Evolutionary conservation across 768 basidiomycete genomes (phyloP).

Genomic region (Mycena metata): DNA sequence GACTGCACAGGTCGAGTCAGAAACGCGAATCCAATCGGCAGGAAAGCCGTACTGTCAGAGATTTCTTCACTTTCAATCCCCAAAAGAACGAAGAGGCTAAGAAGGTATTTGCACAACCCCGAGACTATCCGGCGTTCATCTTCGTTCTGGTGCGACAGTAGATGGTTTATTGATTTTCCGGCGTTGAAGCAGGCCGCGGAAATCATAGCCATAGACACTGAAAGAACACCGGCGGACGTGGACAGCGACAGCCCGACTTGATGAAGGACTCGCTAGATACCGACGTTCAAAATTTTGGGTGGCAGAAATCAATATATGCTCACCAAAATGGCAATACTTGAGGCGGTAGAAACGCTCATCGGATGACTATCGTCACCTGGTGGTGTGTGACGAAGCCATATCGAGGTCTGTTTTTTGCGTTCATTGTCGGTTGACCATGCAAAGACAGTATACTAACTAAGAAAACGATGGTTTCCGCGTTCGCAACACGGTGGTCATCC

Average conservation of each 20-base stretch:
- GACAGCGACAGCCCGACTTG: slow-evolving; percentile 37
- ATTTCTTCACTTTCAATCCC: slow-evolving; percentile 39
- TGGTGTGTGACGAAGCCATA: slow-evolving; percentile 62
- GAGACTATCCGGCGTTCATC: slow-evolving; percentile 36
- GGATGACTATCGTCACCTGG: background rate
- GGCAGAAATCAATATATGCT: slow-evolving; percentile 9
- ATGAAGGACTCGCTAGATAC: slow-evolving; percentile 45
- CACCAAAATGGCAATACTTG: slow-evolving; percentile 46
- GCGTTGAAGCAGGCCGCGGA: slow-evolving; percentile 39
- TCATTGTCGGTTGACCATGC: background rate
- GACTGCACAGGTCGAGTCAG: slow-evolving; percentile 40
- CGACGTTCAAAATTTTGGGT: background rate
- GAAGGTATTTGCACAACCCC: slow-evolving; percentile 44
- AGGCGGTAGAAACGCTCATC: slow-evolving; percentile 25
- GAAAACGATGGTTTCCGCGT: slow-evolving; percentile 62
- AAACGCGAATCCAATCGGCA: background rate
- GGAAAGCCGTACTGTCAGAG: slow-evolving; percentile 39
- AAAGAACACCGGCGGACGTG: slow-evolving; percentile 26
- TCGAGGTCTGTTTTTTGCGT: slow-evolving; percentile 57
- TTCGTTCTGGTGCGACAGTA: slow-evolving; percentile 1
- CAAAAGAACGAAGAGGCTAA: slow-evolving; percentile 47
- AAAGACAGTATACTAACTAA: slow-evolving; percentile 56
- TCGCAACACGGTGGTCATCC: slow-evolving; percentile 64
- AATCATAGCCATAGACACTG: slow-evolving; percentile 42
- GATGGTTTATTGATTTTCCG: slow-evolving; percentile 22